A percentile compares a stretch with the other conserved stretches of the same genome.
Evolutionary conservation across 1,139 yeast genomes (phyloP).

Genomic region (Meyerozyma smithsonii): DNA sequence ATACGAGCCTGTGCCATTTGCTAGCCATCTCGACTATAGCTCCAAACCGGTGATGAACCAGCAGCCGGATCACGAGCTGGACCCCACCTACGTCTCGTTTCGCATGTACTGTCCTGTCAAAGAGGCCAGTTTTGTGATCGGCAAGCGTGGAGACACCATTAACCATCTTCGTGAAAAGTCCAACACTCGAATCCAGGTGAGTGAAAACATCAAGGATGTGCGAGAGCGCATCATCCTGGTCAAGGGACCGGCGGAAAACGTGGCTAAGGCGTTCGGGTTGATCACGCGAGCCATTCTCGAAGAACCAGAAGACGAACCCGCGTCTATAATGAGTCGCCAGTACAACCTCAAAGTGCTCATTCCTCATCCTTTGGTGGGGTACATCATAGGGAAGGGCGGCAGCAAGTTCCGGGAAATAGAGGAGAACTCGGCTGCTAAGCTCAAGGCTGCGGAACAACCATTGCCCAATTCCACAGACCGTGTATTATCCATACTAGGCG

Average conservation of each 20-base stretch:
- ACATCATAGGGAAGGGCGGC: slow-evolving; percentile 78
- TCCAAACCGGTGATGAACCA: slow-evolving; percentile 16
- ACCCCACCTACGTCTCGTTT: slow-evolving; percentile 58
- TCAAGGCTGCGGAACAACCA: slow-evolving; percentile 72
- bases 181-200: slow-evolving; percentile 65
- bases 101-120: slow-evolving; percentile 75
- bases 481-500: slow-evolving; percentile 67
- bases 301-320: slow-evolving; percentile 65
- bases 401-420: slow-evolving; percentile 75
- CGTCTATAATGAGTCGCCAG: slow-evolving; percentile 49
- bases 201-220: slow-evolving; percentile 69
- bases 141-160: slow-evolving; percentile 72
- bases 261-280: slow-evolving; percentile 79
- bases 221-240: slow-evolving; percentile 77
- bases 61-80: slow-evolving; percentile 34
- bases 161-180: slow-evolving; percentile 63
- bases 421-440: slow-evolving; percentile 74
- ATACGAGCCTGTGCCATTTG: slow-evolving; percentile 4
- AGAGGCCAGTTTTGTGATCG: slow-evolving; percentile 73
- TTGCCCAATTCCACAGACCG: slow-evolving; percentile 81
- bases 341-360: slow-evolving; percentile 60
- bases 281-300: slow-evolving; percentile 62
- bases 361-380: slow-evolving; percentile 81
- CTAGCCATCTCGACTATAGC: slow-evolving; percentile 4
- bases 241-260: slow-evolving; percentile 73